phyloP scores from a whole-genome alignment of 2,329 filamentous ascomycete species.

The Xylaria hypoxylon region DNA sequence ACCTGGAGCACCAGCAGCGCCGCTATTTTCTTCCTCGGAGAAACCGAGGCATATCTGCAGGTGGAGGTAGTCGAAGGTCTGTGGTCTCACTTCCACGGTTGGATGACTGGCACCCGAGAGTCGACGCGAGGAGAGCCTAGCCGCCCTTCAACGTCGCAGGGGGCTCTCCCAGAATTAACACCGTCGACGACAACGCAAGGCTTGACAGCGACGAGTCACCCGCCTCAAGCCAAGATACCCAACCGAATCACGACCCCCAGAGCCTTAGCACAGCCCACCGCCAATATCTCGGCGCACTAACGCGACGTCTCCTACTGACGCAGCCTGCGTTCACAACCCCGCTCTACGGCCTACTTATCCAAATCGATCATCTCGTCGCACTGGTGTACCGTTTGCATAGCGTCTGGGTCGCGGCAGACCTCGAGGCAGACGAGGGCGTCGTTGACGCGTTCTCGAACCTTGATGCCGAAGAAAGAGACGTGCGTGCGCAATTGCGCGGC shows the following conservation, averaged over 20 bases:
- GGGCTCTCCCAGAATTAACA: not conserved
- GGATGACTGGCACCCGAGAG: constrained; percentile 67
- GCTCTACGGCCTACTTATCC: constrained; percentile 74
- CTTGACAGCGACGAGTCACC: constrained; percentile 24
- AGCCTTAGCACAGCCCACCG: constrained; percentile 83
- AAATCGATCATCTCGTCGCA: constrained; percentile 84
- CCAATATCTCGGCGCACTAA: constrained; percentile 77
- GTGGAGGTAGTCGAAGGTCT: constrained; percentile 85
- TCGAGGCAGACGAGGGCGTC: constrained; percentile 84
- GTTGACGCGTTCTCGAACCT: constrained; percentile 80
- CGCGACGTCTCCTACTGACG: constrained; percentile 74
- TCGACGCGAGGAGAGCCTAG: constrained; percentile 37
- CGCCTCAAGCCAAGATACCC: constrained; percentile 17
- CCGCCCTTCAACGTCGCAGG: constrained; percentile 25
- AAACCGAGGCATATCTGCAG: constrained; percentile 89
- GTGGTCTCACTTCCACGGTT: constrained; percentile 82
- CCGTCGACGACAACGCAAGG: constrained; percentile 28
- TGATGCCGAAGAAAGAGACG: constrained; percentile 76
- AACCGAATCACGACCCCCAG: constrained; percentile 78
- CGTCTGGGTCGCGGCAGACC: constrained; percentile 81
- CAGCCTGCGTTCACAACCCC: constrained; percentile 66
- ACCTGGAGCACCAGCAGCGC: constrained; percentile 92
- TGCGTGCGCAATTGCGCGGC: constrained; percentile 71
- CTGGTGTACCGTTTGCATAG: constrained; percentile 79
- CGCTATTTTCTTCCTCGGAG: constrained; percentile 87